Evolutionary conservation across 768 basidiomycete genomes (phyloP).

Genomic region (Arthromyces matolae): DNA sequence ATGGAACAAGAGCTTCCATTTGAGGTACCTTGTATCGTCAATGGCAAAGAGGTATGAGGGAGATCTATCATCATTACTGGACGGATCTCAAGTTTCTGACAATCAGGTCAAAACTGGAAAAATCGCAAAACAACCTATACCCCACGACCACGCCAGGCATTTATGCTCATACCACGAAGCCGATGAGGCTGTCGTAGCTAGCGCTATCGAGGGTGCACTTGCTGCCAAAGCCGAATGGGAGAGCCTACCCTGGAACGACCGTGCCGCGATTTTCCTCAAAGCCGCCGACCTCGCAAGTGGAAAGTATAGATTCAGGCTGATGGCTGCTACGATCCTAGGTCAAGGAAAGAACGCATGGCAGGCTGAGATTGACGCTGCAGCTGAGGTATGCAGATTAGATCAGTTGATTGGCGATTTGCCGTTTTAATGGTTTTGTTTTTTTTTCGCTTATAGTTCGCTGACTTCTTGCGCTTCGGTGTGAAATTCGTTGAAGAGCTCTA

Average conservation of each 20-base stretch:
- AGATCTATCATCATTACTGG: background rate
- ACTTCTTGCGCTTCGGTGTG: conserved; percentile 96
- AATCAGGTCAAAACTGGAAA: conserved; percentile 76
- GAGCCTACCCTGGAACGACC: conserved; percentile 91
- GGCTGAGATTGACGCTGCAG: conserved; percentile 98
- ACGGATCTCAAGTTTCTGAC: conserved; percentile 1
- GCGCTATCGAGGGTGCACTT: conserved; percentile 85
- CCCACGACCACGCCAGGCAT: conserved; percentile 79
- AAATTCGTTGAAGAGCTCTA: conserved; percentile 97
- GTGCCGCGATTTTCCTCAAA: conserved; percentile 97
- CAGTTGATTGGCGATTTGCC: background rate
- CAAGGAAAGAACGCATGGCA: conserved; percentile 99
- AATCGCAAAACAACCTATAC: conserved; percentile 74
- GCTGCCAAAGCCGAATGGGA: conserved; percentile 90
- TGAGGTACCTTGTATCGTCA: conserved; percentile 90
- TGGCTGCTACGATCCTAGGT: conserved; percentile 96
- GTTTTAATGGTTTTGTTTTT: conserved; percentile 1
- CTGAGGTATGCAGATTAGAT: conserved; percentile 61
- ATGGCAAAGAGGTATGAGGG: conserved; percentile 73
- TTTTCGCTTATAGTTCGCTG: conserved; percentile 52
- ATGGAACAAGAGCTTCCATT: conserved; percentile 85
- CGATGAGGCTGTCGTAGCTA: conserved; percentile 64
- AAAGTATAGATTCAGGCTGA: conserved; percentile 92
- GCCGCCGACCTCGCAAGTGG: conserved; percentile 94
- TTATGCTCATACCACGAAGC: conserved; percentile 90